Percentiles rank a stretch among this genome's conserved stretches.
Conservation (phyloP, 2,329 filamentous ascomycete species). For the Tolypocladium inflatum region DNA sequence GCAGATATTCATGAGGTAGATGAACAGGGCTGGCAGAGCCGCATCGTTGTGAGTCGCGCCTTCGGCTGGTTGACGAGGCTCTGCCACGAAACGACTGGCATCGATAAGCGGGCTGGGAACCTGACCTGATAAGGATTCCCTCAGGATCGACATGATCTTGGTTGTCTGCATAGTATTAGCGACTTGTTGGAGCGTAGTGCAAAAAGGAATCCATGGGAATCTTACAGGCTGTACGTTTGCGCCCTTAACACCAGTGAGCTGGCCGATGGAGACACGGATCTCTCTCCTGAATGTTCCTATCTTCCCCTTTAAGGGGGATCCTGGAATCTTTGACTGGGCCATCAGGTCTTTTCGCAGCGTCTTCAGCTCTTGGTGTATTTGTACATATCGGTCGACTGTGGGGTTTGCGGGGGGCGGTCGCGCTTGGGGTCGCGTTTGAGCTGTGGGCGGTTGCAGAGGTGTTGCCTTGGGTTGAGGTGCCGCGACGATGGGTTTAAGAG, state of each 20-base stretch:
- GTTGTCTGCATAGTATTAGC: slow-evolving; percentile 18
- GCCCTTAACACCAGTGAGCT: slow-evolving; percentile 57
- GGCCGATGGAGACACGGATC: slow-evolving; percentile 63
- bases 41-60: slow-evolving; percentile 41
- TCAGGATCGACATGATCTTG: slow-evolving; percentile 33
- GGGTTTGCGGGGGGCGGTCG: slow-evolving; percentile 1
- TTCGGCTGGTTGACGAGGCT: slow-evolving; percentile 34
- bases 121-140: slow-evolving; percentile 40
- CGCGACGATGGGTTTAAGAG: not conserved
- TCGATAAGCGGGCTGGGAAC: slow-evolving; percentile 45
- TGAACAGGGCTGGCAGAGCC: slow-evolving; percentile 52
- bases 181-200: not conserved
- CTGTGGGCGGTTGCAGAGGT: not conserved
- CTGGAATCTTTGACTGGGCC: slow-evolving; percentile 39
- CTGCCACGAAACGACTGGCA: slow-evolving; percentile 42
- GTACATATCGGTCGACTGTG: slow-evolving; percentile 33
- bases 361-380: slow-evolving; percentile 62
- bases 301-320: slow-evolving; percentile 47
- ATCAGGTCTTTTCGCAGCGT: slow-evolving; percentile 53
- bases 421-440: slow-evolving; percentile 1
- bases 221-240: slow-evolving; percentile 41
- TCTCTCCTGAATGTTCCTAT: slow-evolving; percentile 64
- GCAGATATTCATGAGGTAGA: slow-evolving; percentile 71
- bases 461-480: not conserved
- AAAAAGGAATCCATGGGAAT: not conserved